These are phyloP conservation scores for Themeda triandra DNA, from an alignment of 176 grass and related monocot species.

Conservation along the genomic window DNA sequence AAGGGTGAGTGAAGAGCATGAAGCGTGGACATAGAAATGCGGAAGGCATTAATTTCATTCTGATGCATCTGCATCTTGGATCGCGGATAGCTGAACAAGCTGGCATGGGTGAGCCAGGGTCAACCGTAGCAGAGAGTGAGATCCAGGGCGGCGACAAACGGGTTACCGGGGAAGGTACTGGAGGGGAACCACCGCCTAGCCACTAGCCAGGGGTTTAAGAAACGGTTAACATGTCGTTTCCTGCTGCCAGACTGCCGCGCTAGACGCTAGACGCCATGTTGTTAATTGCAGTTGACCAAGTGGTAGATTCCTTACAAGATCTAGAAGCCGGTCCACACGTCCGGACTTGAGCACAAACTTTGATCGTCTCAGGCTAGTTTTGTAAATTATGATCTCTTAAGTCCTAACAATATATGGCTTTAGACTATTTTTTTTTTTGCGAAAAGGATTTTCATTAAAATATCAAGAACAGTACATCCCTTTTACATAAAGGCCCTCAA, in stretches of 20 bases:
- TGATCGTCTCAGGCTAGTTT: not conserved
- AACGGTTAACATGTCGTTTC: conserved; percentile 7
- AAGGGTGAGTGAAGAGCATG: not conserved
- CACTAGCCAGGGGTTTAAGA: not conserved
- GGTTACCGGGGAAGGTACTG: not conserved
- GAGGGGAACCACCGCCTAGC: not conserved
- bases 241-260: not conserved
- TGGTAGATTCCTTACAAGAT: conserved; percentile 7
- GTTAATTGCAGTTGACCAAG: conserved; percentile 40
- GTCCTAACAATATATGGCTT: too few species aligned
- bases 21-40: not conserved
- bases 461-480: too few species aligned
- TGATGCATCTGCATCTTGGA: conserved; percentile 18
- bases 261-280: conserved; percentile 3
- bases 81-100: not conserved
- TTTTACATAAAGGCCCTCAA: too few species aligned
- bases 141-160: not conserved
- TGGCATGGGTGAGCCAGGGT: not conserved
- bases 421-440: too few species aligned
- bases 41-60: not conserved
- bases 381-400: too few species aligned
- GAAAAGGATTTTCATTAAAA: too few species aligned
- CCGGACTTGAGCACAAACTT: not conserved
- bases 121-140: not conserved
- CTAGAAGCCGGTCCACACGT: not conserved